Conservation (phyloP, 306 rosid genomes). For the Cucumis sativus region DNA sequence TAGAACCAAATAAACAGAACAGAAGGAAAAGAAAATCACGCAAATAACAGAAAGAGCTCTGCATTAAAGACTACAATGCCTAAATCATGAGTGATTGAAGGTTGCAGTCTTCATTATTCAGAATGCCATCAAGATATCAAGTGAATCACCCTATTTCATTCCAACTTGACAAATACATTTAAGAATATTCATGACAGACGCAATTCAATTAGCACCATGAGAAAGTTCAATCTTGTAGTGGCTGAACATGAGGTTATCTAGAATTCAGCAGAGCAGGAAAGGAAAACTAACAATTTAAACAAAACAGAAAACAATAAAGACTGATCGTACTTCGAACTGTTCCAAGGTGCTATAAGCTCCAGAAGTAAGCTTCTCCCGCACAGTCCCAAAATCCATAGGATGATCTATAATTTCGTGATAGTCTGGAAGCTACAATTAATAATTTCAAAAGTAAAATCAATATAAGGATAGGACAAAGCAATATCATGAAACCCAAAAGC, state of each 20-base stretch:
- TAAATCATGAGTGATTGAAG: not conserved
- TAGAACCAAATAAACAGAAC: not conserved
- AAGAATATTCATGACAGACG: not conserved
- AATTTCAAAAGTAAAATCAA: not conserved
- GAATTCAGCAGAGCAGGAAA: not conserved
- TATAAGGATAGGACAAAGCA: constrained; percentile 5
- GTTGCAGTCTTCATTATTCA: not conserved
- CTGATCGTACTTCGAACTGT: constrained; percentile 43
- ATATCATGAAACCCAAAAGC: not conserved
- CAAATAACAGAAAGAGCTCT: not conserved
- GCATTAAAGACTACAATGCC: not conserved
- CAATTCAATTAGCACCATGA: not conserved
- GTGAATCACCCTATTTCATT: not conserved
- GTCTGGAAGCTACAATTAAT: constrained; percentile 49
- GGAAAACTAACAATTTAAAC: not conserved
- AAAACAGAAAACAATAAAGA: not conserved
- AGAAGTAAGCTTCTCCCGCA: constrained; percentile 36
- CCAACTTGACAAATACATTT: not conserved
- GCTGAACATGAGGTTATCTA: not conserved
- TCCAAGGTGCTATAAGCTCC: constrained; percentile 43
- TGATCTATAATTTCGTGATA: constrained; percentile 46
- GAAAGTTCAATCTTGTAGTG: not conserved
- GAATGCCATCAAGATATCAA: constrained; percentile 1
- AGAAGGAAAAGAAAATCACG: not conserved
- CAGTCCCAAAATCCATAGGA: constrained; percentile 64